Evolutionary conservation across 805 yeast species (phyloP), one percentile per base, ranked within the genome.

Genomic region (Zygotorulaspora sp.): DNA sequence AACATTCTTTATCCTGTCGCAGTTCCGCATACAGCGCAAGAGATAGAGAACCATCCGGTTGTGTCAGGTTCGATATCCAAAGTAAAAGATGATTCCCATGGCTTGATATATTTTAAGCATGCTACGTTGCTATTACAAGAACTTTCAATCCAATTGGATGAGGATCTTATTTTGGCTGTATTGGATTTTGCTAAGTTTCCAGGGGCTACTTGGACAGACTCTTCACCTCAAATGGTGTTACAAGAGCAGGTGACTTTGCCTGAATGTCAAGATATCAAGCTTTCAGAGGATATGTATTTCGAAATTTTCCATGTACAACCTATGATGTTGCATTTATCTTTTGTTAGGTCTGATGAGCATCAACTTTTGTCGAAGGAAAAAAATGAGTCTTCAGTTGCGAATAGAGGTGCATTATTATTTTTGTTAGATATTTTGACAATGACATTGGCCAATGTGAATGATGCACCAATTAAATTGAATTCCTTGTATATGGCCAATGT

Each of bases 381-480:
- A 15, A 40, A 42, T 26, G 41, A 38, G 16, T 32, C 45, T 10
- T 43, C 48, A 3, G 46, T 49, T 28, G 50, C 46, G 13, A 46
- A 48, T 2, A 79, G 77, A 31, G 81, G 79, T 47, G 69, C 92
- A 0, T 57, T 89, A 34, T 74, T 81, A 74, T 83, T 84, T 58
- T 77, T 87, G 45, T 70, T 86, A 48, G 87, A 92, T 58, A 79
- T 90, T 25, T 67, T 92, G 43, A 88, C 97, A 0, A 89, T 90
- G 97, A 95, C 98, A 0, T 77, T 92, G 45, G 98, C 97, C 17
- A 92, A 90, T 58, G 85, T 94, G 43, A 90, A 90, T 57, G 97
- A 92, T 61, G 98, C 99, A 0, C 97, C 97, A 1, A 84, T 92
- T 30, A 76, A 83, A 53, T 66, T 92, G 57, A 87, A 90, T 53